A percentile compares a stretch with the other conserved stretches of the same genome.
Evolutionary conservation across 1,139 yeast genomes (phyloP).

Genomic region (Debaryomycetaceae sp.): DNA sequence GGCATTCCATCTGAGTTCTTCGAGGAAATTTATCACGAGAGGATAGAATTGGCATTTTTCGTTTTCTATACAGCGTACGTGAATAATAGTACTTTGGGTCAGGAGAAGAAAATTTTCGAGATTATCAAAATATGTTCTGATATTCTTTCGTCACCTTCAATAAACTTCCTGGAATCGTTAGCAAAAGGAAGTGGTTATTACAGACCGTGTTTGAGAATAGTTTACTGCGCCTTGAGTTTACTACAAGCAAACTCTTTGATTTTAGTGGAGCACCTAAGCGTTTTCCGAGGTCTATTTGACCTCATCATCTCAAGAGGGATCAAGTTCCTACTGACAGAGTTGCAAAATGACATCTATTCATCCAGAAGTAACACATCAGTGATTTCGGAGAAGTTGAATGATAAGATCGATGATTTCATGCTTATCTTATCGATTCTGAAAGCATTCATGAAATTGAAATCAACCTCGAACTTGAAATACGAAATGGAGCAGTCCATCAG

Average conservation of each 20-base stretch:
- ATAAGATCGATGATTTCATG: constrained; percentile 60
- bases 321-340: constrained; percentile 48
- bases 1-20: constrained; percentile 50
- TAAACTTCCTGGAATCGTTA: constrained; percentile 43
- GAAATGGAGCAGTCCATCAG: constrained; percentile 53
- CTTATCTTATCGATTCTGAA: constrained; percentile 62
- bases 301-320: constrained; percentile 59
- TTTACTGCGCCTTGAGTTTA: constrained; percentile 47
- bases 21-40: constrained; percentile 51
- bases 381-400: constrained; percentile 30
- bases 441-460: constrained; percentile 50
- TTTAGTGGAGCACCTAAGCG: constrained; percentile 46
- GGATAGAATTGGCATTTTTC: constrained; percentile 70
- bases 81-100: constrained; percentile 21
- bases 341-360: constrained; percentile 54
- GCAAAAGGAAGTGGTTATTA: constrained; percentile 41
- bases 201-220: constrained; percentile 58
- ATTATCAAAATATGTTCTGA: constrained; percentile 40
- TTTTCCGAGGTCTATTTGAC: constrained; percentile 55
- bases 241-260: constrained; percentile 39
- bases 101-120: constrained; percentile 28
- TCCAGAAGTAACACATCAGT: constrained; percentile 30
- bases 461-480: constrained; percentile 46
- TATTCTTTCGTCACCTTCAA: constrained; percentile 43
- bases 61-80: constrained; percentile 49